These are phyloP conservation scores for Gossypium raimondii DNA, from an alignment of 345 rosid species.

Conservation along the genomic window DNA sequence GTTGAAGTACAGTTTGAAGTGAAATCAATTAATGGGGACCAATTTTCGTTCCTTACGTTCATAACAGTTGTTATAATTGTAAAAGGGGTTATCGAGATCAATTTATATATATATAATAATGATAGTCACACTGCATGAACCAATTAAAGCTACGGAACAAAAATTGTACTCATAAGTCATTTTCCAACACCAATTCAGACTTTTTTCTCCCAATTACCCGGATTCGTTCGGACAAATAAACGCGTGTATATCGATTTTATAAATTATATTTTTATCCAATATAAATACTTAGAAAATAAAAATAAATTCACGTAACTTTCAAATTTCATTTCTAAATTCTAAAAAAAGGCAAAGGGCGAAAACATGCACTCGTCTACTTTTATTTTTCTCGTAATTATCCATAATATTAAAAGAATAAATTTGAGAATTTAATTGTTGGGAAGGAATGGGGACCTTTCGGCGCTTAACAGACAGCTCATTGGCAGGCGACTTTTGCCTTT, in stretches of 20 bases:
- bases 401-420: neutral
- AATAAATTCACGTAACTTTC: too few species aligned
- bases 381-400: neutral
- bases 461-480: neutral
- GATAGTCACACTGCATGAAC: neutral
- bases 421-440: neutral
- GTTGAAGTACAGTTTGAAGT: too few species aligned
- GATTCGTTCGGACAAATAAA: neutral
- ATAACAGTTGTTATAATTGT: too few species aligned
- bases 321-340: too few species aligned
- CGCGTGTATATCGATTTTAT: neutral
- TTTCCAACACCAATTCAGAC: neutral
- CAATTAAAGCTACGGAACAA: neutral
- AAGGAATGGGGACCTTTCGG: slow-evolving; percentile 15
- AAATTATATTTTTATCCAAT: too few species aligned
- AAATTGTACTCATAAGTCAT: neutral
- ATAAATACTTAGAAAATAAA: too few species aligned
- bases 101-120: neutral
- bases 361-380: neutral
- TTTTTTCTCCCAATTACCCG: neutral
- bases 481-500: slow-evolving; percentile 46
- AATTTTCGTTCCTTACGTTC: too few species aligned
- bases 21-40: too few species aligned
- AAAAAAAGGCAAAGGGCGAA: too few species aligned
- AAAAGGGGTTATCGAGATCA: too few species aligned